Conservation (phyloP, 768 basidiomycete species). For the Leucocoprinus sp. region DNA sequence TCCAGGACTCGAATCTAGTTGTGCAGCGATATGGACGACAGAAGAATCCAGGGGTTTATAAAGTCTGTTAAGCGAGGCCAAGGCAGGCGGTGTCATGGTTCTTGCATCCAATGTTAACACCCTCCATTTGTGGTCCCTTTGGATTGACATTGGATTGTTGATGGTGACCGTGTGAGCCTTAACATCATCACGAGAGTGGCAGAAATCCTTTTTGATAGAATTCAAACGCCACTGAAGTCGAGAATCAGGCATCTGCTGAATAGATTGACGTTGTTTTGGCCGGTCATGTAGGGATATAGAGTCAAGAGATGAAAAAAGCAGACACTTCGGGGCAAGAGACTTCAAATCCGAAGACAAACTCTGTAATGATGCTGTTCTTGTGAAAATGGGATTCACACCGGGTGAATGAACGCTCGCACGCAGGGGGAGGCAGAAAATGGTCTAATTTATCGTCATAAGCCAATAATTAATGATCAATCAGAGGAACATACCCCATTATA, state of each 20-base stretch:
- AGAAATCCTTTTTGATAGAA: constrained; percentile 14
- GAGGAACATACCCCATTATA: constrained; percentile 4
- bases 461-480: too few species aligned
- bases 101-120: neutral
- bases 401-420: constrained; percentile 20
- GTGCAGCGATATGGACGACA: constrained; percentile 1
- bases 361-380: constrained; percentile 14
- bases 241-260: neutral
- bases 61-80: neutral
- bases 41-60: neutral
- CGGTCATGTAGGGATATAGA: constrained; percentile 22
- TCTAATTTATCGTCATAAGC: constrained; percentile 19
- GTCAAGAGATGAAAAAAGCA: constrained; percentile 32
- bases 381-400: constrained; percentile 17
- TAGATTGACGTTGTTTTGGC: neutral
- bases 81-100: neutral
- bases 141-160: neutral
- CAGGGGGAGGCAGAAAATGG: constrained; percentile 39
- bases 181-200: neutral
- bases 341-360: constrained; percentile 26
- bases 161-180: constrained; percentile 1
- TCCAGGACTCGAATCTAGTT: neutral
- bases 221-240: constrained; percentile 18
- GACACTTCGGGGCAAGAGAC: constrained; percentile 24
- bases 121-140: constrained; percentile 2